A percentile compares a stretch with the other conserved stretches of the same genome.
phyloP scores from a whole-genome alignment of 768 basidiomycete genomes.

The Tulasnella sp. region DNA sequence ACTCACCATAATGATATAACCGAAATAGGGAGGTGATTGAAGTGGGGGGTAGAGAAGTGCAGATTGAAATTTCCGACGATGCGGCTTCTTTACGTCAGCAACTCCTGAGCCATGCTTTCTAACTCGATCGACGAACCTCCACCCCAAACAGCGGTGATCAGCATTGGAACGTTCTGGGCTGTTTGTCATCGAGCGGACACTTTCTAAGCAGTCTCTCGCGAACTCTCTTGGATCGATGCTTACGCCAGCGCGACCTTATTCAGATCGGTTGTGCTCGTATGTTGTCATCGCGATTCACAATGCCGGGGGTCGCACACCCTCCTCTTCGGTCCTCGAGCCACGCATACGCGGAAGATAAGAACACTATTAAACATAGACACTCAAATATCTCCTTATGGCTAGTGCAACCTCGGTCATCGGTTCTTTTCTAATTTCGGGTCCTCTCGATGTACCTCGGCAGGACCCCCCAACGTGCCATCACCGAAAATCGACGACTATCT shows the following conservation, averaged over 20 bases:
- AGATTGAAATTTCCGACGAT: constrained; percentile 10
- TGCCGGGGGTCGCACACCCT: not conserved
- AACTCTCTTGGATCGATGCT: not conserved
- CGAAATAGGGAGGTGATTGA: constrained; percentile 1
- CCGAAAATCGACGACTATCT: not conserved
- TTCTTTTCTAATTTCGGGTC: not conserved
- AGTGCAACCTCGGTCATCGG: not conserved
- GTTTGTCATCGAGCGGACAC: not conserved
- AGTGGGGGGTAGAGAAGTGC: not conserved
- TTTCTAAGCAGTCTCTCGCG: not conserved
- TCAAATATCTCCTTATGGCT: not conserved
- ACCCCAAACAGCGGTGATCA: not conserved
- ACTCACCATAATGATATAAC: constrained; percentile 8
- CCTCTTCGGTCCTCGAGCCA: not conserved
- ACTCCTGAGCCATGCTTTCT: not conserved
- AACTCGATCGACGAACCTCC: not conserved
- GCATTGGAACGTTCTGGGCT: not conserved
- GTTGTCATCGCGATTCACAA: not conserved
- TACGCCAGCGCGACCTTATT: not conserved
- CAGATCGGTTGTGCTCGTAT: not conserved
- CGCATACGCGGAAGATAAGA: not conserved
- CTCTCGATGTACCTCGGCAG: not conserved
- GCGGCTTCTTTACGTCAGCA: constrained; percentile 1
- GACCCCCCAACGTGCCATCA: not conserved
- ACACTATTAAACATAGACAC: not conserved